A percentile compares a stretch with the other conserved stretches of the same genome.
Evolutionary conservation across 805 yeast species (phyloP).

Genomic region (Naumovozyma baii): DNA sequence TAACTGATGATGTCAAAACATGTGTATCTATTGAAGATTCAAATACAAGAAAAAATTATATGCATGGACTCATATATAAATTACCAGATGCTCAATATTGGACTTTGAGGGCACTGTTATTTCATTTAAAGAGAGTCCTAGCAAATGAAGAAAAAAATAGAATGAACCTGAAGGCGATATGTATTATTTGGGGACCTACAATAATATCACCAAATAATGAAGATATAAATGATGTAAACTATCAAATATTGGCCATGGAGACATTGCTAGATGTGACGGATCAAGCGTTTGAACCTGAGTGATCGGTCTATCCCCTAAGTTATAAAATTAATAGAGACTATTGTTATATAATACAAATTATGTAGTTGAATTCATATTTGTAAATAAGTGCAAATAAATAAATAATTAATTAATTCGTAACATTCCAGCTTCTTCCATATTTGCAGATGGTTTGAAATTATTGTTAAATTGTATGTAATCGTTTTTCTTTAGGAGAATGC

Average conservation of each 20-base stretch:
- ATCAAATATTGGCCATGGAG: constrained; percentile 70
- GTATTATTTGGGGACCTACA: constrained; percentile 94
- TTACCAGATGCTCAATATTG: constrained; percentile 93
- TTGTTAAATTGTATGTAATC: background rate
- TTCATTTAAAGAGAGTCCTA: constrained; percentile 74
- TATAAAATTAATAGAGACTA: background rate
- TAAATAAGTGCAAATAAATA: too few species aligned
- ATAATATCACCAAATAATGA: constrained; percentile 59
- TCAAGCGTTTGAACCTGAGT: constrained; percentile 64
- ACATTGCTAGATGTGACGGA: constrained; percentile 75
- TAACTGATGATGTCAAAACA: constrained; percentile 25
- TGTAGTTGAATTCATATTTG: too few species aligned
- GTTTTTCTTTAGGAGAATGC: background rate
- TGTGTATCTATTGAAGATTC: constrained; percentile 66
- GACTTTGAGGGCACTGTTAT: constrained; percentile 72
- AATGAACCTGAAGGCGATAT: constrained; percentile 73
- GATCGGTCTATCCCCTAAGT: background rate
- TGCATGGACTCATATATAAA: constrained; percentile 81
- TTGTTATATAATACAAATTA: background rate
- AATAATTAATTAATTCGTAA: background rate
- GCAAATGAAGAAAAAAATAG: constrained; percentile 54
- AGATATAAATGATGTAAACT: constrained; percentile 63
- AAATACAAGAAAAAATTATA: constrained; percentile 52
- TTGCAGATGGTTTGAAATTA: background rate
- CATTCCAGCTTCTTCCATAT: background rate